Evolutionary conservation across 345 rosid genomes (phyloP).

Genomic region (Syzygium jambos): DNA sequence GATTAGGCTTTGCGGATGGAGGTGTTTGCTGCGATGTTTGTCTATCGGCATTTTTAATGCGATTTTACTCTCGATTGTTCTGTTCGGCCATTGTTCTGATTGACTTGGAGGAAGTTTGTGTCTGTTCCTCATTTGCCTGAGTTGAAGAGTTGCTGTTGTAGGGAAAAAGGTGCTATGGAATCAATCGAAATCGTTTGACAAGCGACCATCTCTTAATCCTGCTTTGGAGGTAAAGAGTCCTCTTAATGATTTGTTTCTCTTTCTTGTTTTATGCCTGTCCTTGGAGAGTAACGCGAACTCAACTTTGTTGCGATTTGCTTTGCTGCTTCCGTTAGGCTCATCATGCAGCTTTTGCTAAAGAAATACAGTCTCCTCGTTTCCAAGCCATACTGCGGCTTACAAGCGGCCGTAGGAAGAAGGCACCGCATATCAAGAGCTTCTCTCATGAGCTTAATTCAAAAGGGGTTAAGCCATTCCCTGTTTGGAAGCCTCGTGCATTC

Average conservation of each 20-base stretch:
- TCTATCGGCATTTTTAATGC: background rate
- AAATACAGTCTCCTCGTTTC: constrained; percentile 79
- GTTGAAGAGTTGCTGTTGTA: constrained; percentile 4
- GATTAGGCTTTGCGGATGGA: background rate
- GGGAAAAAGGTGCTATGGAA: constrained; percentile 53
- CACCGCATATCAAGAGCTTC: constrained; percentile 85
- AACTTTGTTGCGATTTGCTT: background rate
- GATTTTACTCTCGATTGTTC: background rate
- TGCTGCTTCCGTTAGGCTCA: constrained; percentile 27
- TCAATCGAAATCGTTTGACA: constrained; percentile 59
- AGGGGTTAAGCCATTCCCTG: constrained; percentile 89
- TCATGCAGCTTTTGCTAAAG: constrained; percentile 63
- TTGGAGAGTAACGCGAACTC: background rate
- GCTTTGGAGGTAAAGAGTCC: constrained; percentile 53
- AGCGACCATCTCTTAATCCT: constrained; percentile 35
- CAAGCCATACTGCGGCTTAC: constrained; percentile 82
- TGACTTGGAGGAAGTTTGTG: background rate
- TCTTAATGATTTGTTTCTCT: background rate
- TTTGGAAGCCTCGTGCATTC: constrained; percentile 76
- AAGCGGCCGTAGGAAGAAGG: constrained; percentile 73
- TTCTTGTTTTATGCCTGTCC: background rate
- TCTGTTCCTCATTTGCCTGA: background rate
- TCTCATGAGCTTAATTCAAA: constrained; percentile 97
- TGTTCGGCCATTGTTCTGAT: constrained; percentile 3
- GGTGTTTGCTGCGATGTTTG: background rate